Conservation (phyloP, 176 grass and related monocot genomes). For the Bromus sterilis region DNA sequence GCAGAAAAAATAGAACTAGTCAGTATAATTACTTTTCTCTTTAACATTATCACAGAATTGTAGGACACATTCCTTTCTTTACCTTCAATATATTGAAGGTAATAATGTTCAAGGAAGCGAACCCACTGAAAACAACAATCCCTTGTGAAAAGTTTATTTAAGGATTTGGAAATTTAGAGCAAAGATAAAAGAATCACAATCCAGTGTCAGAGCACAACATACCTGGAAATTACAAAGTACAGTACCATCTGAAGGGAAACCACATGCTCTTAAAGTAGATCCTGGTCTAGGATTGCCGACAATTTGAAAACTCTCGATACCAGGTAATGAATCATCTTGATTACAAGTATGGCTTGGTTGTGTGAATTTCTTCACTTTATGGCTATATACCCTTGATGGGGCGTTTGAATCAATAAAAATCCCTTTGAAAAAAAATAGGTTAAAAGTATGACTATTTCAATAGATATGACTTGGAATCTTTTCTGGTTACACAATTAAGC, state of each 20-base stretch:
- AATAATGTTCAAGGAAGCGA: conserved; percentile 54
- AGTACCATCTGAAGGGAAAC: conserved; percentile 64
- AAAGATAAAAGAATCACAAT: conserved; percentile 14
- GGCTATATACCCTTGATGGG: too few species aligned
- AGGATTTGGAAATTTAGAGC: background rate
- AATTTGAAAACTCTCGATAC: conserved; percentile 79
- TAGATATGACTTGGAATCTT: conserved; percentile 13
- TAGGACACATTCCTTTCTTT: background rate
- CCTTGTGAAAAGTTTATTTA: background rate
- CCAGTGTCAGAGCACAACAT: background rate
- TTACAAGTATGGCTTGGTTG: too few species aligned
- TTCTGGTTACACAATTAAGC: too few species aligned
- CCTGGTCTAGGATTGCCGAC: conserved; percentile 50
- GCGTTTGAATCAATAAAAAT: too few species aligned
- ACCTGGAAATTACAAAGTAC: conserved; percentile 84
- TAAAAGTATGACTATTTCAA: conserved; percentile 27
- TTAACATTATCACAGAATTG: conserved; percentile 1
- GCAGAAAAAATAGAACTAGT: conserved; percentile 1
- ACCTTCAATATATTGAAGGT: conserved; percentile 84
- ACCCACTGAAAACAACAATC: conserved; percentile 59
- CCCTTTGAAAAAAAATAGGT: too few species aligned
- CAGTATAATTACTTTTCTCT: conserved; percentile 6
- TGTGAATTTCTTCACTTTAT: too few species aligned
- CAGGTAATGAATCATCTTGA: conserved; percentile 50
- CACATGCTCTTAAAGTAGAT: conserved; percentile 50